Conservation (phyloP, 2,329 filamentous ascomycete species). For the Xylaria sp. region DNA sequence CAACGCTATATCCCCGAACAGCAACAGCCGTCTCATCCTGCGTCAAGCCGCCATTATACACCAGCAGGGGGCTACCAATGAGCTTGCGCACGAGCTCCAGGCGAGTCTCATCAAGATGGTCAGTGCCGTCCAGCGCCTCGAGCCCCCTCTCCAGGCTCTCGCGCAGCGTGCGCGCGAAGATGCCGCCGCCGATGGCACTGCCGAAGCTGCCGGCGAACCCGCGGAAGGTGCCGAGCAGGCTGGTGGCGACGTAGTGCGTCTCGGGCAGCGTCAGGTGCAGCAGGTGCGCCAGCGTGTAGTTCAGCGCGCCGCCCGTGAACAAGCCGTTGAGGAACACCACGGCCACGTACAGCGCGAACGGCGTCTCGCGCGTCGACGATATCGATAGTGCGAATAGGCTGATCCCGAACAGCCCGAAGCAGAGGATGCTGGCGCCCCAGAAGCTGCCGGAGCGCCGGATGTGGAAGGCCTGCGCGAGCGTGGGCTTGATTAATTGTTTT, state of each 20-base stretch:
- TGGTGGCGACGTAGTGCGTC: slow-evolving; percentile 76
- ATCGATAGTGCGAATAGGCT: slow-evolving; percentile 62
- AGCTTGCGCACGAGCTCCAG: slow-evolving; percentile 54
- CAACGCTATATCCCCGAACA: slow-evolving; percentile 53
- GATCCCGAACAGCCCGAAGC: slow-evolving; percentile 65
- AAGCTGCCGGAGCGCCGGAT: slow-evolving; percentile 76
- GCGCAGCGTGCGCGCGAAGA: slow-evolving; percentile 69
- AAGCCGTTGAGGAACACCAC: slow-evolving; percentile 74
- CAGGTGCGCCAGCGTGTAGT: slow-evolving; percentile 82
- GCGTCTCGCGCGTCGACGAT: slow-evolving; percentile 58
- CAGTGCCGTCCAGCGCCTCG: slow-evolving; percentile 48
- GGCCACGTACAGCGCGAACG: slow-evolving; percentile 59
- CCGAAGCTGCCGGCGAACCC: slow-evolving; percentile 84
- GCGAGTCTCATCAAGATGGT: slow-evolving; percentile 37
- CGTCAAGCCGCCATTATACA: slow-evolving; percentile 51
- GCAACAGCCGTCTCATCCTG: slow-evolving; percentile 52
- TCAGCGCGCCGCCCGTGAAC: slow-evolving; percentile 72
- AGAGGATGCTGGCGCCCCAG: slow-evolving; percentile 66
- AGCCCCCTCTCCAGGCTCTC: slow-evolving; percentile 64
- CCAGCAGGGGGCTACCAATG: slow-evolving; percentile 57
- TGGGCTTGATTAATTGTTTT: not conserved
- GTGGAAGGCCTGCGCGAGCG: slow-evolving; percentile 64
- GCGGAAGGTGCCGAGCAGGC: slow-evolving; percentile 78
- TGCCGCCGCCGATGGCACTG: slow-evolving; percentile 76
- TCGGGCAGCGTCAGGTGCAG: slow-evolving; percentile 71